Conservation (phyloP, 2,329 filamentous ascomycete genomes). For the Podosphaera xanthii region DNA sequence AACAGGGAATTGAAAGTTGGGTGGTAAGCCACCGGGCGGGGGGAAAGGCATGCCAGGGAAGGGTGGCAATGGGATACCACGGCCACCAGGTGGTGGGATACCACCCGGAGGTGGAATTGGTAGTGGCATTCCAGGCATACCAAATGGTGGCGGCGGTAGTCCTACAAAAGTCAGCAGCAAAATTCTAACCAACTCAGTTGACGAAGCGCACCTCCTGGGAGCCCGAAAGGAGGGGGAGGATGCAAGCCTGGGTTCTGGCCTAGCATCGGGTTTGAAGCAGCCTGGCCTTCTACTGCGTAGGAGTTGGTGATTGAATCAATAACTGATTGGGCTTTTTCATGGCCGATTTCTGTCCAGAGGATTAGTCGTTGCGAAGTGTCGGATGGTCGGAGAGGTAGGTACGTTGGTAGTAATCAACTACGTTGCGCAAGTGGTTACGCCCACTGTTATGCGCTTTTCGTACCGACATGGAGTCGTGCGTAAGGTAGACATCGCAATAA, state of each 20-base stretch:
- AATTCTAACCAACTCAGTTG: neutral
- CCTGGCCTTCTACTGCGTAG: constrained; percentile 84
- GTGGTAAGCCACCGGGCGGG: constrained; percentile 24
- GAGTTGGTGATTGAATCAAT: constrained; percentile 95
- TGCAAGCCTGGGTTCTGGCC: constrained; percentile 38
- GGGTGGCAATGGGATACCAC: constrained; percentile 17
- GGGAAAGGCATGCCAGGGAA: constrained; percentile 21
- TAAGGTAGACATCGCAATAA: constrained; percentile 99
- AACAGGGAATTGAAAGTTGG: constrained; percentile 28
- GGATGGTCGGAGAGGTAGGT: constrained; percentile 5
- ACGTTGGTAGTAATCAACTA: constrained; percentile 97
- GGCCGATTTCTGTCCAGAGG: constrained; percentile 57
- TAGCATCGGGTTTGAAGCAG: constrained; percentile 65
- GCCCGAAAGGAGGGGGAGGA: constrained; percentile 15
- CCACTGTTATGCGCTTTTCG: constrained; percentile 96
- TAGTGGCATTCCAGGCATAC: constrained; percentile 24
- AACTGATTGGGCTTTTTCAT: constrained; percentile 94
- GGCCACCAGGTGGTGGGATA: constrained; percentile 12
- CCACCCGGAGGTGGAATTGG: constrained; percentile 24
- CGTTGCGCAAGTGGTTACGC: constrained; percentile 89
- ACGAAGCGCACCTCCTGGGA: neutral
- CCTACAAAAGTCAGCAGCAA: constrained; percentile 5
- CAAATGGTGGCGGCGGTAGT: constrained; percentile 35
- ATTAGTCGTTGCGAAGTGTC: constrained; percentile 2
- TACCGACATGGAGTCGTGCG: constrained; percentile 98